A percentile compares a stretch with the other conserved stretches of the same genome.
phyloP scores from a whole-genome alignment of 805 yeast species.

The Kodamaea lidongshanica region DNA sequence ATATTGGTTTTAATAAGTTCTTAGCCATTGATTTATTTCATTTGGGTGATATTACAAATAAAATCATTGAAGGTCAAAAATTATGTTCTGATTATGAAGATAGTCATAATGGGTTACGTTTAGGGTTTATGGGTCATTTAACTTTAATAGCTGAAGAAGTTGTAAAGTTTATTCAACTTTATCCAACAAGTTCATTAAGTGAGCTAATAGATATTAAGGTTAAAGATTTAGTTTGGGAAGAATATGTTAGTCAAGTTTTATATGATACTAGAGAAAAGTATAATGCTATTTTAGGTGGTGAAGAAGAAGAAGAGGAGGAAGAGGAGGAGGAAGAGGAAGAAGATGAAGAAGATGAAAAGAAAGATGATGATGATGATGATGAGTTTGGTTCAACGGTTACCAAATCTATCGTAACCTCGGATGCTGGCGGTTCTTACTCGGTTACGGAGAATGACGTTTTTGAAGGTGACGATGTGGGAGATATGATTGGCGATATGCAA shows the following conservation, averaged over 20 bases:
- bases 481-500: constrained; percentile 3
- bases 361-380: constrained; percentile 24
- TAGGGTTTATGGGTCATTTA: constrained; percentile 29
- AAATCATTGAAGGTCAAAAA: constrained; percentile 42
- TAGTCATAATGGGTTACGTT: constrained; percentile 20
- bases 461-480: constrained; percentile 6
- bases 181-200: constrained; percentile 33
- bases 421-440: not conserved
- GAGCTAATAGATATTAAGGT: constrained; percentile 32
- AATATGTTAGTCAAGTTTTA: constrained; percentile 74
- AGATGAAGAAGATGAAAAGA: constrained; percentile 26
- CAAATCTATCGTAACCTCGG: too few species aligned
- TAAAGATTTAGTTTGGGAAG: constrained; percentile 57
- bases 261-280: constrained; percentile 90
- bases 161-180: constrained; percentile 24
- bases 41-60: constrained; percentile 35
- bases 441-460: constrained; percentile 7
- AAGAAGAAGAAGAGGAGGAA: constrained; percentile 42
- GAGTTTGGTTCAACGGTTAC: too few species aligned
- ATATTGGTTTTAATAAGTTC: constrained; percentile 42
- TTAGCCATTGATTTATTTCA: constrained; percentile 56
- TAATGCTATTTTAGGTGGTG: constrained; percentile 90
- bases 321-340: constrained; percentile 23
- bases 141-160: constrained; percentile 28
- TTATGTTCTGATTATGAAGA: constrained; percentile 23